Conservation (phyloP, 2,329 filamentous ascomycete species). For the Ophiostoma triangulosporum region DNA sequence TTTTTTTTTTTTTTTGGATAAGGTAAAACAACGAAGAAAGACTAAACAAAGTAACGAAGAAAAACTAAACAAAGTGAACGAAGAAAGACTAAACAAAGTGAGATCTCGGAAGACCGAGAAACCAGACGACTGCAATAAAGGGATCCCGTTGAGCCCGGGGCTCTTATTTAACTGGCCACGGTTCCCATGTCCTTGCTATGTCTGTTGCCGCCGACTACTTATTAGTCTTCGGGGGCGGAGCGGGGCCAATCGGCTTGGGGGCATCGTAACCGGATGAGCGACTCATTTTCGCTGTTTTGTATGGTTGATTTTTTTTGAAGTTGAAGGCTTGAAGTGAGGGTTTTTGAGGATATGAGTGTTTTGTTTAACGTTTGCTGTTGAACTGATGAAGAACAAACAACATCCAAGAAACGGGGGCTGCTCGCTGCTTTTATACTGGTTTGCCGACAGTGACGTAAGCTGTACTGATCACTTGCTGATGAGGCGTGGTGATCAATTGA, state of each 20-base stretch:
- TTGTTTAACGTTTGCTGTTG: background rate
- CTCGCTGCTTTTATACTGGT: background rate
- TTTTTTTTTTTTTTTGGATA: too few species aligned
- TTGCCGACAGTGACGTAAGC: background rate
- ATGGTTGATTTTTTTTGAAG: too few species aligned
- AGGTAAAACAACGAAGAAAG: too few species aligned
- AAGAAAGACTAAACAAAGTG: too few species aligned
- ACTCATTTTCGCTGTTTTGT: background rate
- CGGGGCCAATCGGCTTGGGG: background rate
- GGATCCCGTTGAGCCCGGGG: background rate
- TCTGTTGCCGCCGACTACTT: background rate
- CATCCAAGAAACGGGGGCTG: background rate
- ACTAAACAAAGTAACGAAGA: too few species aligned
- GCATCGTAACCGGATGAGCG: slow-evolving; percentile 4
- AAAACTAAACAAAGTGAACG: too few species aligned
- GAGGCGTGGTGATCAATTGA: background rate
- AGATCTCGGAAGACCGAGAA: too few species aligned
- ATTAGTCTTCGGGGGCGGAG: background rate
- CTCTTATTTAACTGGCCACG: background rate
- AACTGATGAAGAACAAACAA: background rate
- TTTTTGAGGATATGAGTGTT: background rate
- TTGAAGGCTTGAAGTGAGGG: background rate
- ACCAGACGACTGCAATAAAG: background rate
- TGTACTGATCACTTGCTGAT: background rate
- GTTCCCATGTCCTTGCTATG: background rate